Base-by-base conservation (phyloP, 345 rosid genomes). In the Populus pruinosa region DNA sequence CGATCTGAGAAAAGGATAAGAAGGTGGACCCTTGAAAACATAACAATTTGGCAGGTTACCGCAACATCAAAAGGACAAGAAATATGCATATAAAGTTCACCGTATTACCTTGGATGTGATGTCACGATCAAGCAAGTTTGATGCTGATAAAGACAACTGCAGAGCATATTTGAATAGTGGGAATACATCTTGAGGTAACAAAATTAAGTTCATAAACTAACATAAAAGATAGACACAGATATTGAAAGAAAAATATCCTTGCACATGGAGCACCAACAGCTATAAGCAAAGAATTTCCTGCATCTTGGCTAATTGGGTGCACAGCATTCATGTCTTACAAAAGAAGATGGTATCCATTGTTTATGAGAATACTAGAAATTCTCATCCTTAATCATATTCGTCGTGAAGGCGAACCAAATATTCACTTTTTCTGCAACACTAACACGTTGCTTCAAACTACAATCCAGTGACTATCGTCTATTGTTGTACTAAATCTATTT, bases 101-200 rank as follows among this genome's bases (percentile, higher is more conserved):
- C 53, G 73, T 2, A 23, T 39, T 76, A 92, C 98, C 93, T 92
- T 94, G 67, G 98, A 94, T 64, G 88, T 75, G 76, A 91, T 64
- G 78, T 94, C 98, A 63, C 87, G 90, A 83, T 94, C 94, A 33
- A 80, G 76, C 78, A 94, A 87, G 67, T 89, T 89, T 33, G 91
- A 86, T 70, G 92, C 97, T 12, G 96, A 92, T 70, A 91, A 70
- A 72, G 93, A 81, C 78, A 94, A 73, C 98, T 92, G 90, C 87
- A 86, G 39, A 21, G 71, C 38, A 76, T 39, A 82, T 72, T 70
- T 39, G 6, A 64, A 29, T 68, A 69, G 38, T 27, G 25, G 70
- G 43, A 39, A 62, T 61, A 38, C 14, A 69, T 29, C 38, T 2
- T 35, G 5, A 55, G 29, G 29, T 13, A 23, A 50, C 17, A 23